These are phyloP conservation scores for Pestalotiopsis sp. DNA, from an alignment of 2,329 filamentous ascomycete genomes.

Conservation along the genomic window DNA sequence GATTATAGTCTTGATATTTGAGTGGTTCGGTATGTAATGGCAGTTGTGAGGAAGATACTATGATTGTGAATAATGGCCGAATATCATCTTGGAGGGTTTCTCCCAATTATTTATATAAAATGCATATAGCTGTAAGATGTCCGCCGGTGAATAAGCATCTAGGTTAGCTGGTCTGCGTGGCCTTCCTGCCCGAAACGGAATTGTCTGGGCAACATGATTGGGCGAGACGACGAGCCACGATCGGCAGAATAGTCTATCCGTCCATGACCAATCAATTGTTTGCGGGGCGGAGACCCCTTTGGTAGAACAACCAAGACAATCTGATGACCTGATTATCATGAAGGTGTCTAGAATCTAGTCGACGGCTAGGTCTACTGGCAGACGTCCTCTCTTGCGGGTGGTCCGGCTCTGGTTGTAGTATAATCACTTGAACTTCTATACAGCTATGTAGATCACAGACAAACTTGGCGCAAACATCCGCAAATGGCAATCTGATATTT, in stretches of 20 bases:
- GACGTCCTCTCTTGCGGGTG: too few relatives aligned
- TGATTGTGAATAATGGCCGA: not conserved
- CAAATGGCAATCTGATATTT: too few relatives aligned
- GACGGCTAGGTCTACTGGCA: too few relatives aligned
- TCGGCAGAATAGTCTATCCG: not conserved
- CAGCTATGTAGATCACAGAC: too few relatives aligned
- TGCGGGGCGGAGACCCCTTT: not conserved
- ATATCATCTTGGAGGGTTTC: not conserved
- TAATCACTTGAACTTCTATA: too few relatives aligned
- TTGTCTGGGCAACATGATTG: not conserved
- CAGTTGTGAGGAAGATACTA: not conserved
- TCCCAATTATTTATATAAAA: not conserved
- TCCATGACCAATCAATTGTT: not conserved
- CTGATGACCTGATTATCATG: not conserved
- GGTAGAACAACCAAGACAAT: not conserved
- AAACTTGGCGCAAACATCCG: too few relatives aligned
- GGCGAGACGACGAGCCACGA: not conserved
- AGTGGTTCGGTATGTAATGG: not conserved
- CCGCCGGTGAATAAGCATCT: not conserved
- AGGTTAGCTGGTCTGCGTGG: not conserved
- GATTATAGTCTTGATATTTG: not conserved
- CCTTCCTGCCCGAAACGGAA: not conserved
- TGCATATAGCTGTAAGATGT: not conserved
- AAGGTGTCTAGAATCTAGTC: not conserved
- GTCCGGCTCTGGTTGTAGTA: too few relatives aligned